A percentile compares a stretch with the other conserved stretches of the same genome.
phyloP scores from a whole-genome alignment of 2,329 filamentous ascomycete species.

The Graphilbum ipis-grandicollis region DNA sequence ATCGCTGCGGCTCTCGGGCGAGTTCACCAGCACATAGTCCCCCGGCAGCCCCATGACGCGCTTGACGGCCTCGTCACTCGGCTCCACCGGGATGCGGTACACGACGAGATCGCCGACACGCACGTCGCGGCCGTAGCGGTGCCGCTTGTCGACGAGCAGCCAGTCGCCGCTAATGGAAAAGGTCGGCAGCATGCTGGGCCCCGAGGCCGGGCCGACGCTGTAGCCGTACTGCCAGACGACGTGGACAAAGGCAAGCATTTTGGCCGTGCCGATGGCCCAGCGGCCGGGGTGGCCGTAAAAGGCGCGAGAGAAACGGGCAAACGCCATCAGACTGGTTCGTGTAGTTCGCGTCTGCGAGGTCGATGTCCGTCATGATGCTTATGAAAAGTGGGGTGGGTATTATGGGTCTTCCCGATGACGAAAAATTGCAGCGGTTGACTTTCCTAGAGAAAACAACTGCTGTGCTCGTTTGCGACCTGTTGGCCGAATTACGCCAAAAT shows the following conservation, averaged over 20 bases:
- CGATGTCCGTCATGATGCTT: too few relatives aligned
- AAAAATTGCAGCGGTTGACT: too few relatives aligned
- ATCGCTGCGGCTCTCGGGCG: slow-evolving; percentile 30
- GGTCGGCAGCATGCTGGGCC: slow-evolving; percentile 82
- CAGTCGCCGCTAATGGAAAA: slow-evolving; percentile 50
- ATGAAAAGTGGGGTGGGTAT: too few relatives aligned
- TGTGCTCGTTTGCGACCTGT: too few relatives aligned
- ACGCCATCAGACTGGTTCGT: neutral
- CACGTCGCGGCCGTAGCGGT: slow-evolving; percentile 47
- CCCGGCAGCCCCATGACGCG: slow-evolving; percentile 61
- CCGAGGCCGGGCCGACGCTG: slow-evolving; percentile 40
- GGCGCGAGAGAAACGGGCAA: slow-evolving; percentile 6
- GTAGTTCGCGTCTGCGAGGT: too few relatives aligned
- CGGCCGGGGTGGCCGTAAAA: slow-evolving; percentile 23
- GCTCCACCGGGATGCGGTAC: slow-evolving; percentile 56
- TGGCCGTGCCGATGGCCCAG: slow-evolving; percentile 25
- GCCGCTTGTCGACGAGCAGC: slow-evolving; percentile 49
- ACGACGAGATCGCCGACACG: slow-evolving; percentile 71
- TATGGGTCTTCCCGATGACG: too few relatives aligned
- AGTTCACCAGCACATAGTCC: slow-evolving; percentile 54
- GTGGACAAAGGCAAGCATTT: slow-evolving; percentile 30
- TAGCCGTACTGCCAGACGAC: slow-evolving; percentile 43
- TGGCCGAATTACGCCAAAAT: too few relatives aligned
- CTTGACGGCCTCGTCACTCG: slow-evolving; percentile 51
- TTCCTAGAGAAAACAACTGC: too few relatives aligned